Percentiles rank a stretch among this genome's conserved stretches.
These are phyloP conservation scores for Penicillium coffeae DNA, from an alignment of 495 filamentous ascomycete species.

Conservation along the genomic window DNA sequence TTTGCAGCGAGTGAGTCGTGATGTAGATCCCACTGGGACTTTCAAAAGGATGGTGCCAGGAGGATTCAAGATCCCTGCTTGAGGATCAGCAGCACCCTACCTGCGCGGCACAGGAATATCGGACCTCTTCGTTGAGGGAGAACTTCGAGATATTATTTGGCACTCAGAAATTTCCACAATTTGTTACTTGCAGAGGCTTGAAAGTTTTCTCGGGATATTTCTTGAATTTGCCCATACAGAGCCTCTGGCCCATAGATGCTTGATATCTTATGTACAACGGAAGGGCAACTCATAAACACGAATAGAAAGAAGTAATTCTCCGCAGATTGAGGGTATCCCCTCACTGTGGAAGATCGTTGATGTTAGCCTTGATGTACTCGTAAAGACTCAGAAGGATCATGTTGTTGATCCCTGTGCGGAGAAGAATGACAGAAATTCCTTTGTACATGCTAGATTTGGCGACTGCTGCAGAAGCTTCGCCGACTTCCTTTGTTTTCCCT, in stretches of 20 bases:
- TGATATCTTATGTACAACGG: slow-evolving; percentile 22
- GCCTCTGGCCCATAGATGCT: slow-evolving; percentile 21
- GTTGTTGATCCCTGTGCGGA: slow-evolving; percentile 47
- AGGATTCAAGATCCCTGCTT: neutral
- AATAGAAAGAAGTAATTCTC: neutral
- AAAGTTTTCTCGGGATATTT: slow-evolving; percentile 9
- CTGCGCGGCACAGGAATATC: too few species aligned
- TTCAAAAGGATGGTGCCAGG: neutral
- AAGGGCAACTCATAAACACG: neutral
- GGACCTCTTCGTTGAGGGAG: too few species aligned
- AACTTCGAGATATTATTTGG: too few species aligned
- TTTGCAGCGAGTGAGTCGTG: neutral
- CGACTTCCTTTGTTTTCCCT: slow-evolving; percentile 43
- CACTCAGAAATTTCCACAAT: neutral
- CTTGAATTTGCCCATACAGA: slow-evolving; percentile 24
- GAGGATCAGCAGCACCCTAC: too few species aligned
- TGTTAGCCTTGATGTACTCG: slow-evolving; percentile 42
- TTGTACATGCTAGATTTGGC: slow-evolving; percentile 50
- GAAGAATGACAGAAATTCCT: slow-evolving; percentile 44
- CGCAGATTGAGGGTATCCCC: neutral
- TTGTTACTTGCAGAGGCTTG: neutral
- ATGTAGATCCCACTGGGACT: neutral
- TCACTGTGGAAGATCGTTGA: slow-evolving; percentile 29
- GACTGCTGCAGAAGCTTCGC: slow-evolving; percentile 40
- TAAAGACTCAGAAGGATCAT: slow-evolving; percentile 47